Base-by-base conservation (phyloP, 306 rosid species). In the Inga leiocalycina region DNA sequence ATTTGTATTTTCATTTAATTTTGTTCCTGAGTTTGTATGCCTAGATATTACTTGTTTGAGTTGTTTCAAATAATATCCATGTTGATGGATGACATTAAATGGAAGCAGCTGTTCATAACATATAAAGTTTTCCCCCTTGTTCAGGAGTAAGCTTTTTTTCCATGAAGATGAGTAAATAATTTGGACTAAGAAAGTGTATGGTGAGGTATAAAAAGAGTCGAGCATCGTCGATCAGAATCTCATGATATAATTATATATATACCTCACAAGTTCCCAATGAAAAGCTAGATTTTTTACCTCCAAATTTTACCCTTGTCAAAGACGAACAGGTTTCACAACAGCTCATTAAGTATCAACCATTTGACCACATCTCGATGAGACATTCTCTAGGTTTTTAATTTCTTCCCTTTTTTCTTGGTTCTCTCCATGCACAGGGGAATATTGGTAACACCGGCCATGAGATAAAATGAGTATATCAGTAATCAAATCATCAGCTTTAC, bases 351-450 rank as follows among this genome's bases (percentile, higher is more conserved):
- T 62, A 35, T 64, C 39, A 74, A 81, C 75, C 32, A 48, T 49
- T 64, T 81, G 80, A 74, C 80, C 76, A 74, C 67, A 83, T 82
- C 59, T 79, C 80, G 24, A 77, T 65, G 52, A 35, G 89, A 88
- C 90, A 85, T 88, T 91, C 90, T 68, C 65, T 51, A 77, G 84
- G 84, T 73, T 76, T 78, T 39, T 39, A 39, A 39, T 39, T 39
- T 35, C 70, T 71, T 71, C 79, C 78, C 79, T 35, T 77, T 44
- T 76, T 56, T 34, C 81, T 84, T 54, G 80, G 89, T 67, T 45
- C 69, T 75, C 80, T 52, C 83, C 65, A 22, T 20, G 27, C 54
- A 19, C 75, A 37, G 32, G 71, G 84, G 89, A 85, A 84, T 86
- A 83, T 85, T 41, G 73, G 75, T 37, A 79, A 71, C 46, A 71